Percentiles rank a stretch among this genome's conserved stretches.
Conservation (phyloP, 2,329 filamentous ascomycete genomes). For the Elsinoe perseae region DNA sequence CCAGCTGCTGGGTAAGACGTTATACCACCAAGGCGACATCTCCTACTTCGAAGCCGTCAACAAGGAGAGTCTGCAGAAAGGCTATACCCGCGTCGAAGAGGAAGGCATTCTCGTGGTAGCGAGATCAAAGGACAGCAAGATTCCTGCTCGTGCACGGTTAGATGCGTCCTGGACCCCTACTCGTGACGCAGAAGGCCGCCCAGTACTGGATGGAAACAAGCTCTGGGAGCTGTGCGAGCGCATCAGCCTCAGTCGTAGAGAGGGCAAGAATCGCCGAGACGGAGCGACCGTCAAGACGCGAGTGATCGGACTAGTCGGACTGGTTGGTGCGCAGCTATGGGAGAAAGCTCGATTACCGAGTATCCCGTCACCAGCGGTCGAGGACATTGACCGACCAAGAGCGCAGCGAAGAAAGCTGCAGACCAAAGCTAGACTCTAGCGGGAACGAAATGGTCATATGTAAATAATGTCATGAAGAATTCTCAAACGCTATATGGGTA, state of each 20-base stretch:
- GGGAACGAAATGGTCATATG: background rate
- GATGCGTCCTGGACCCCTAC: constrained; percentile 49
- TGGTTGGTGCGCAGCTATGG: constrained; percentile 64
- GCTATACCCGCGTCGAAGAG: constrained; percentile 78
- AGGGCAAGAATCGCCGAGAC: constrained; percentile 95
- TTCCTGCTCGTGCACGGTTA: constrained; percentile 57
- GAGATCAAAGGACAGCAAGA: constrained; percentile 57
- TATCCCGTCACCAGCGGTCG: background rate
- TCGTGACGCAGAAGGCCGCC: constrained; percentile 54
- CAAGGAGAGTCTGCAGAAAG: constrained; percentile 93
- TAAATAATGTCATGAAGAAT: constrained; percentile 8
- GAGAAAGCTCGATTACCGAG: constrained; percentile 30
- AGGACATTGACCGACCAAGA: constrained; percentile 5
- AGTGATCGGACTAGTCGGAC: constrained; percentile 69
- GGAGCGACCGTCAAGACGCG: constrained; percentile 78
- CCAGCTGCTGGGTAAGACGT: constrained; percentile 75
- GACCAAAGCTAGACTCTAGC: background rate
- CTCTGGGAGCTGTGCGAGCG: constrained; percentile 89
- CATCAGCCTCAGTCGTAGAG: constrained; percentile 72
- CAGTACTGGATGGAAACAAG: constrained; percentile 59
- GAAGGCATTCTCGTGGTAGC: constrained; percentile 77
- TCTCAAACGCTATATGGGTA: constrained; percentile 14
- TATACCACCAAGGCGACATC: constrained; percentile 95
- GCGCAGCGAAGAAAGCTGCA: constrained; percentile 12
- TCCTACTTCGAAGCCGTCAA: constrained; percentile 98